Conservation (phyloP, 768 basidiomycete genomes). For the Naganishia onofrii region DNA sequence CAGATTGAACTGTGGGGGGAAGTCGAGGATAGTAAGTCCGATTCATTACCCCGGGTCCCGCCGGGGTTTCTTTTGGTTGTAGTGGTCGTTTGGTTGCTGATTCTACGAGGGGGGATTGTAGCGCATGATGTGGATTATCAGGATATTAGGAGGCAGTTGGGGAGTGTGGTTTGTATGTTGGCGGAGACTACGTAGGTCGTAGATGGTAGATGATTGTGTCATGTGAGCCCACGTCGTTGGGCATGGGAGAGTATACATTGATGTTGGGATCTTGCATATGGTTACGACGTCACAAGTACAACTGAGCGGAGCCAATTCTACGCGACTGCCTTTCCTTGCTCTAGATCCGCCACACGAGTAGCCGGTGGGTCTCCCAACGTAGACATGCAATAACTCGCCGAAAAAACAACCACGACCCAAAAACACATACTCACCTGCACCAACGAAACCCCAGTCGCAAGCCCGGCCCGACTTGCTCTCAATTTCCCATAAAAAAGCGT, state of each 20-base stretch:
- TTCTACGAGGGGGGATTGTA: slow-evolving; percentile 48
- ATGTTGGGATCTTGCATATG: background rate
- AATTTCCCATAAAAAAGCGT: background rate
- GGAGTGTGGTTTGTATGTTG: slow-evolving; percentile 55
- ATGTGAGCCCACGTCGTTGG: no score
- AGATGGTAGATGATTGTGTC: no score
- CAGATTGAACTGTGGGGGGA: slow-evolving; percentile 99
- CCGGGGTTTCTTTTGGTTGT: background rate
- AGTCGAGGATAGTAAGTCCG: slow-evolving; percentile 93
- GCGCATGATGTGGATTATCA: slow-evolving; percentile 98
- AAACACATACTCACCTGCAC: background rate
- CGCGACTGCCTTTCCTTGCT: background rate
- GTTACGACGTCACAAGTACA: background rate
- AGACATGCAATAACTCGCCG: background rate
- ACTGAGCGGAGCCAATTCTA: background rate
- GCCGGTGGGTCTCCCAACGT: background rate
- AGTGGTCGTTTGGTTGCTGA: no score
- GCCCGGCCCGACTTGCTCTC: background rate
- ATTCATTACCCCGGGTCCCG: background rate
- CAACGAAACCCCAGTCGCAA: background rate
- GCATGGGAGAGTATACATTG: background rate
- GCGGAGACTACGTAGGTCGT: slow-evolving; percentile 12
- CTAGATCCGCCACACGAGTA: background rate
- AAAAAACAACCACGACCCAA: background rate
- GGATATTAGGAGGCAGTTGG: slow-evolving; percentile 81